phyloP scores from a whole-genome alignment of 2,329 filamentous ascomycete species.

The Fusarium marasasianum region DNA sequence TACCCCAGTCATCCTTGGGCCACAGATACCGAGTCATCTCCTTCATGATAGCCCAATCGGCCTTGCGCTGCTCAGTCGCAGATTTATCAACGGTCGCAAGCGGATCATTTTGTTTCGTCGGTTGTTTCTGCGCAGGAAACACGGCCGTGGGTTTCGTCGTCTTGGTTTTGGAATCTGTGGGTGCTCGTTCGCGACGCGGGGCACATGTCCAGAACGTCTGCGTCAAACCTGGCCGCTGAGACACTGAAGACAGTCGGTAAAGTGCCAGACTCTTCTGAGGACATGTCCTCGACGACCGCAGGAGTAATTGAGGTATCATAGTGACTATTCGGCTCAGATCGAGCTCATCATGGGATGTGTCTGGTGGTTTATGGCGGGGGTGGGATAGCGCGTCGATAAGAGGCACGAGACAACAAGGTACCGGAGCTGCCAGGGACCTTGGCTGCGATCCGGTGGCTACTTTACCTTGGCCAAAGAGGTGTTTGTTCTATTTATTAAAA shows the following conservation, averaged over 20 bases:
- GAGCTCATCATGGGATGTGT: slow-evolving; percentile 42
- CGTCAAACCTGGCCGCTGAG: slow-evolving; percentile 39
- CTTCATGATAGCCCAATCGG: slow-evolving; percentile 98
- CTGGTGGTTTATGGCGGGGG: slow-evolving; percentile 39
- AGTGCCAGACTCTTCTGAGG: slow-evolving; percentile 44
- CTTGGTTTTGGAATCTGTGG: slow-evolving; percentile 34
- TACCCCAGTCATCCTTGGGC: slow-evolving; percentile 81
- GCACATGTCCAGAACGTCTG: slow-evolving; percentile 48
- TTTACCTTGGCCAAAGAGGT: slow-evolving; percentile 13
- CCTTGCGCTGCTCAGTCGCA: slow-evolving; percentile 89
- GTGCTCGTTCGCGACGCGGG: slow-evolving; percentile 41
- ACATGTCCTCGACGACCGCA: slow-evolving; percentile 47
- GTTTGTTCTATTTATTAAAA: not conserved
- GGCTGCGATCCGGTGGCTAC: slow-evolving; percentile 17
- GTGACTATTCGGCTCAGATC: slow-evolving; percentile 37
- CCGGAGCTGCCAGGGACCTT: slow-evolving; percentile 26
- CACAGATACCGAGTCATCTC: slow-evolving; percentile 97
- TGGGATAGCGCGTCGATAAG: slow-evolving; percentile 16
- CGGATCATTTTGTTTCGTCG: slow-evolving; percentile 43
- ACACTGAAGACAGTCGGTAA: slow-evolving; percentile 42
- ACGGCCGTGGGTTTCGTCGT: slow-evolving; percentile 33
- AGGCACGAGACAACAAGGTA: slow-evolving; percentile 29
- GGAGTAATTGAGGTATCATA: slow-evolving; percentile 51
- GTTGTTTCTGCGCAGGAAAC: slow-evolving; percentile 31
- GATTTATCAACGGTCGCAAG: slow-evolving; percentile 55